Percentiles rank a stretch among this genome's conserved stretches.
Evolutionary conservation across 495 filamentous ascomycete species (phyloP).

Genomic region (Choiromyces venosus): DNA sequence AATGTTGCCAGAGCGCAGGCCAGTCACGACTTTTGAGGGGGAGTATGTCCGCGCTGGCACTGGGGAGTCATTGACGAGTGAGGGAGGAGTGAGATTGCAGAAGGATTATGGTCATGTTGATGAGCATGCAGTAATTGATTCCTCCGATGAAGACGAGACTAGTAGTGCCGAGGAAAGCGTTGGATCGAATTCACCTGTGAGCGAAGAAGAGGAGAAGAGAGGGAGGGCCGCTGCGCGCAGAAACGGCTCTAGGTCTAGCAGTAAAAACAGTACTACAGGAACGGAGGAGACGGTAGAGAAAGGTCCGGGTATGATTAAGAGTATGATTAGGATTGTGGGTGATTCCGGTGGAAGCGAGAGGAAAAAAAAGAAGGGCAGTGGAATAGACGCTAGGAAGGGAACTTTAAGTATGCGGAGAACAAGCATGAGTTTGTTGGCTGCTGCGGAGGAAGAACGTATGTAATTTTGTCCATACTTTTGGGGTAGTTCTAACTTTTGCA

Average conservation of each 20-base stretch:
- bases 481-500: slow-evolving; percentile 13
- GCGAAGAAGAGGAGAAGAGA: slow-evolving; percentile 47
- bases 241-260: slow-evolving; percentile 18
- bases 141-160: slow-evolving; percentile 51
- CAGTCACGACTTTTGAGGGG: slow-evolving; percentile 33
- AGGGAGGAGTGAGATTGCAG: slow-evolving; percentile 54
- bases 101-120: slow-evolving; percentile 70
- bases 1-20: slow-evolving; percentile 41
- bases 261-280: slow-evolving; percentile 50
- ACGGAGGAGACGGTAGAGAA: slow-evolving; percentile 46
- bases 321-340: slow-evolving; percentile 33
- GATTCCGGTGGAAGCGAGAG: slow-evolving; percentile 41
- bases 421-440: slow-evolving; percentile 57
- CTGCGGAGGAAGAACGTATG: slow-evolving; percentile 74
- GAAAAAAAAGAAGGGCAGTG: slow-evolving; percentile 38
- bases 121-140: slow-evolving; percentile 50
- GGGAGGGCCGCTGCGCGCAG: slow-evolving; percentile 35
- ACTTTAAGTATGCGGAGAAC: slow-evolving; percentile 37
- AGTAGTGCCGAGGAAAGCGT: slow-evolving; percentile 50
- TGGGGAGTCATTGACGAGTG: slow-evolving; percentile 43
- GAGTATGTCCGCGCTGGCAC: slow-evolving; percentile 33
- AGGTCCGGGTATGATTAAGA: slow-evolving; percentile 41
- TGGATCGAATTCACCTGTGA: slow-evolving; percentile 51
- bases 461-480: slow-evolving; percentile 26
- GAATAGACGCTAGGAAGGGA: slow-evolving; percentile 38